phyloP scores from a whole-genome alignment of 192 early-diverging fungal species.

The Umbelopsis isabellina region DNA sequence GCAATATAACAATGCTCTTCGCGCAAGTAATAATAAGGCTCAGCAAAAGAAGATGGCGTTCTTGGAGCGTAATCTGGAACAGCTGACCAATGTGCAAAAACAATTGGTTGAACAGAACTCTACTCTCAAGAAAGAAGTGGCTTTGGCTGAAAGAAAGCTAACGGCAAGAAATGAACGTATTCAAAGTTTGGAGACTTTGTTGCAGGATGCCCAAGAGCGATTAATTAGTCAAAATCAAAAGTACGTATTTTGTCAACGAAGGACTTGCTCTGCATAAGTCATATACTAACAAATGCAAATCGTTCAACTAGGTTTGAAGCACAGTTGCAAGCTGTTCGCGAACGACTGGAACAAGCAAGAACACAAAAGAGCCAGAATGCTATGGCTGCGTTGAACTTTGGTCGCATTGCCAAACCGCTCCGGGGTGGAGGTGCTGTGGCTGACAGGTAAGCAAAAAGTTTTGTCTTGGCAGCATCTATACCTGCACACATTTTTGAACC shows the following conservation, averaged over 20 bases:
- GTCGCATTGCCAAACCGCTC: conserved; percentile 86
- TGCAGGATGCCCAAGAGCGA: conserved; percentile 87
- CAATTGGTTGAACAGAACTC: conserved; percentile 97
- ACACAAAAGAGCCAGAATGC: conserved; percentile 42
- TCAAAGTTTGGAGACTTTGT: conserved; percentile 79
- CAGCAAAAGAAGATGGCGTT: conserved; percentile 98
- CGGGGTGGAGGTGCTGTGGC: conserved; percentile 56
- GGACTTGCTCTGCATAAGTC: neutral
- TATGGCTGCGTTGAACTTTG: conserved; percentile 27
- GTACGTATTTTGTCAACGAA: conserved; percentile 28
- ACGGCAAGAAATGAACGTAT: conserved; percentile 93
- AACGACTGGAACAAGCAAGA: conserved; percentile 82
- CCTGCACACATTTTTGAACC: no score
- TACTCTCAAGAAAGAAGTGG: conserved; percentile 92
- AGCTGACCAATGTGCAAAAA: conserved; percentile 95
- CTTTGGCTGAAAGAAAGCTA: conserved; percentile 90
- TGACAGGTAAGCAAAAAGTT: neutral
- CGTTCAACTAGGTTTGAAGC: conserved; percentile 67
- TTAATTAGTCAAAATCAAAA: conserved; percentile 75
- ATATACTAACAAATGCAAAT: neutral
- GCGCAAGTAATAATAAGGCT: conserved; percentile 79
- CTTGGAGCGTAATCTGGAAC: conserved; percentile 95
- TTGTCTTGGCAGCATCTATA: no score
- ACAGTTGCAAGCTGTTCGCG: conserved; percentile 75
- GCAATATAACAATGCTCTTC: conserved; percentile 86